Percentiles rank a stretch among this genome's conserved stretches.
phyloP scores from a whole-genome alignment of 495 filamentous ascomycete genomes.

The Neurospora hispaniola region DNA sequence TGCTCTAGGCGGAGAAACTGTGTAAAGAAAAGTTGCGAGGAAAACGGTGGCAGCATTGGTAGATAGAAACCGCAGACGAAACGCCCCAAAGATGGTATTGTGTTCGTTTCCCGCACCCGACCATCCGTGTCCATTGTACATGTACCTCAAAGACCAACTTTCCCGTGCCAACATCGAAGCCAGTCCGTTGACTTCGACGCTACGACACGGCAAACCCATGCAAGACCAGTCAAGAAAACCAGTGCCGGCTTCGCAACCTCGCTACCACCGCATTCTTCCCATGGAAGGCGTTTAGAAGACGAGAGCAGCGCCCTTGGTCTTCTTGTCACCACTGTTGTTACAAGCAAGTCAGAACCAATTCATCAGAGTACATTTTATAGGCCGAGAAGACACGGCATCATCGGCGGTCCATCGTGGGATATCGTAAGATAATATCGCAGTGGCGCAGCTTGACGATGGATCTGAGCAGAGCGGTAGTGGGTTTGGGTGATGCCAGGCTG shows the following conservation, averaged over 20 bases:
- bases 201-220: constrained; percentile 21
- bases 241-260: constrained; percentile 15
- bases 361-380: constrained; percentile 1
- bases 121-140: constrained; percentile 29
- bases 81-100: constrained; percentile 30
- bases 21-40: not conserved
- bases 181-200: constrained; percentile 14
- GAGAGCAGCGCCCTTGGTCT: constrained; percentile 99
- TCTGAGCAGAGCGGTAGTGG: not conserved
- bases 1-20: not conserved
- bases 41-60: constrained; percentile 21
- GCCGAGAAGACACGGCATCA: not conserved
- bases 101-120: constrained; percentile 24
- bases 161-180: constrained; percentile 23
- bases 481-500: not conserved
- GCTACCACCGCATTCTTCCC: constrained; percentile 15
- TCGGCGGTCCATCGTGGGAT: not conserved
- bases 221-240: constrained; percentile 19
- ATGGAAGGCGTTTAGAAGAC: constrained; percentile 65
- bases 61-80: constrained; percentile 24
- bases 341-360: constrained; percentile 13
- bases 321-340: constrained; percentile 91
- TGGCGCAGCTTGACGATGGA: not conserved
- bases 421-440: not conserved
- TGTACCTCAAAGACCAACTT: constrained; percentile 21